Conservation (phyloP, 148 eudicot species). For the Rhododendron kiyosumense region DNA sequence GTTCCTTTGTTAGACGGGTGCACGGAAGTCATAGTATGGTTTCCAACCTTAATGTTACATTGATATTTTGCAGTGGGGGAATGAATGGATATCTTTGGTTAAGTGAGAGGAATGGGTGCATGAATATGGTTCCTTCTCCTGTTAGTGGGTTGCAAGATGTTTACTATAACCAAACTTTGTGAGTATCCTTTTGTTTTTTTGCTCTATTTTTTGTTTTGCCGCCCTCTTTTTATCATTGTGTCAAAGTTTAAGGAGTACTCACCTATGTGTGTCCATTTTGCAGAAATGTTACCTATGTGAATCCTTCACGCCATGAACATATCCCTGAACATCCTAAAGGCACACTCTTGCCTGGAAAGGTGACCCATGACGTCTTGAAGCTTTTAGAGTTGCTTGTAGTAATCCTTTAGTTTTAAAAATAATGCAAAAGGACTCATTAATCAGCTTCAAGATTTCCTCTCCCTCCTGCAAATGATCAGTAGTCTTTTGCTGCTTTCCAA, state of each 20-base stretch:
- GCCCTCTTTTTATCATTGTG: not conserved
- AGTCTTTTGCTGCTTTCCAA: not conserved
- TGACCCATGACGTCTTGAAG: conserved; percentile 11
- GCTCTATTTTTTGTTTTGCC: not conserved
- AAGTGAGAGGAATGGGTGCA: conserved; percentile 69
- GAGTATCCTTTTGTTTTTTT: conserved; percentile 26
- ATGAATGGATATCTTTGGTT: conserved; percentile 94
- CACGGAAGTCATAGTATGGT: not conserved
- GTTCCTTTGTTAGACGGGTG: not conserved
- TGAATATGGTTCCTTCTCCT: conserved; percentile 50
- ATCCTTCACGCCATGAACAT: conserved; percentile 68
- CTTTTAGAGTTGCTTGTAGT: conserved; percentile 5
- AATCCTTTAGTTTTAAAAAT: not conserved
- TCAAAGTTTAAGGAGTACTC: not conserved
- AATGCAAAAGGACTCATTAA: not conserved
- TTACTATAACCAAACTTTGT: conserved; percentile 60
- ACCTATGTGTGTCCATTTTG: conserved; percentile 19
- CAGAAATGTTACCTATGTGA: conserved; percentile 75
- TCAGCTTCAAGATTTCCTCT: not conserved
- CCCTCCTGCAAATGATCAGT: not conserved
- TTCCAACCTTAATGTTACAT: not conserved
- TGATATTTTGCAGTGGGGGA: conserved; percentile 52
- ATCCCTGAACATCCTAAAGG: conserved; percentile 71
- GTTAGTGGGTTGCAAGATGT: conserved; percentile 61
- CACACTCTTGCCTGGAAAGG: conserved; percentile 72